Evolutionary conservation across 2,329 filamentous ascomycete genomes (phyloP).

Genomic region (Xylaria digitata): DNA sequence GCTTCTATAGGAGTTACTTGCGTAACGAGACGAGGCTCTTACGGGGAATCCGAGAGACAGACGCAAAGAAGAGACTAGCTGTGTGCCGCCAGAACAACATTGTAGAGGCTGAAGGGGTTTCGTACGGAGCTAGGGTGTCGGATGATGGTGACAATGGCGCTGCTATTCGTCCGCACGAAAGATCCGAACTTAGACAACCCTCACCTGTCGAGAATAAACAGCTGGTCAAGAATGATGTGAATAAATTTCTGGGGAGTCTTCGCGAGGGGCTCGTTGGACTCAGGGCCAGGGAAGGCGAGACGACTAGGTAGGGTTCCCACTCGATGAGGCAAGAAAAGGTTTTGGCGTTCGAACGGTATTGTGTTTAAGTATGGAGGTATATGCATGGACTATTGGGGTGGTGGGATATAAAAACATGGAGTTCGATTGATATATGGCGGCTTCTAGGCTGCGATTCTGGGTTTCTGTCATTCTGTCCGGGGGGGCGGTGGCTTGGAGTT

Average conservation of each 20-base stretch:
- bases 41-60: not conserved
- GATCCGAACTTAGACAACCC: constrained; percentile 21
- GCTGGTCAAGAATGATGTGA: constrained; percentile 6
- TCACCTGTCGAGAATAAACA: constrained; percentile 23
- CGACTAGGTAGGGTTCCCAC: not conserved
- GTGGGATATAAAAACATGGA: not conserved
- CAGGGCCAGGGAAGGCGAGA: not conserved
- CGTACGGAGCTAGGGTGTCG: not conserved
- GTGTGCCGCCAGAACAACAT: not conserved
- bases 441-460: not conserved
- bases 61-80: too few species aligned
- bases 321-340: not conserved
- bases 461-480: constrained; percentile 1
- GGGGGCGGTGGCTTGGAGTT: not conserved
- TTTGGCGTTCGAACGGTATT: not conserved
- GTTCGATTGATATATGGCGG: not conserved
- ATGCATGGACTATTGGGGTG: not conserved
- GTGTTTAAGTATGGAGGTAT: not conserved
- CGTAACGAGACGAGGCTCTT: constrained; percentile 23
- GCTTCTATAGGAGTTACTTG: constrained; percentile 52
- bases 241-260: constrained; percentile 22
- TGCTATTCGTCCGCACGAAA: constrained; percentile 9
- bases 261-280: constrained; percentile 17
- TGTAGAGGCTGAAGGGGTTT: constrained; percentile 13
- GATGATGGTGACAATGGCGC: not conserved